Evolutionary conservation across 495 filamentous ascomycete genomes (phyloP).

Genomic region (Chaetomium fimeti): DNA sequence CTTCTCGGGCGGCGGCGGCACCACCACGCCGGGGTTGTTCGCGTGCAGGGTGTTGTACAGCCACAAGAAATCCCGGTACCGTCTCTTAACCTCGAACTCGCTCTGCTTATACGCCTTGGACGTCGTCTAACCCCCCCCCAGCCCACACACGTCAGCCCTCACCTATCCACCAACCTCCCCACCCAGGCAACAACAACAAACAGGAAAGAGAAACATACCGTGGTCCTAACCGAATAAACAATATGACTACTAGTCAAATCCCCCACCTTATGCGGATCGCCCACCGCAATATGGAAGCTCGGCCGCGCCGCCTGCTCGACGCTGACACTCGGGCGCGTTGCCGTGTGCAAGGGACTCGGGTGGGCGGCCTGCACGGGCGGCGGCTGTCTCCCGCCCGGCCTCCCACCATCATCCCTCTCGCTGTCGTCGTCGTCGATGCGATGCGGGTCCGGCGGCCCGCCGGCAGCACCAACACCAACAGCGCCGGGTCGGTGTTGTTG

Average conservation of each 20-base stretch:
- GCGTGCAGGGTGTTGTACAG: conserved; percentile 89
- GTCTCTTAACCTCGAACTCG: conserved; percentile 86
- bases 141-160: no score
- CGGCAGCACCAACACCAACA: no score
- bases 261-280: conserved; percentile 96
- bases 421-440: conserved; percentile 68
- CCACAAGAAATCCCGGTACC: conserved; percentile 97
- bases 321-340: conserved; percentile 77
- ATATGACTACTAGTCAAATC: conserved; percentile 96
- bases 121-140: conserved; percentile 60
- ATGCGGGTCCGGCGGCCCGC: conserved; percentile 43
- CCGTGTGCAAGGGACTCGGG: conserved; percentile 52
- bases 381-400: conserved; percentile 59
- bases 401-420: conserved; percentile 27
- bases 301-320: conserved; percentile 89
- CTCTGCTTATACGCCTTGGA: conserved; percentile 91
- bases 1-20: conserved; percentile 96
- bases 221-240: conserved; percentile 92
- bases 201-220: conserved; percentile 55
- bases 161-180: no score
- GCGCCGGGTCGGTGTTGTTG: no score
- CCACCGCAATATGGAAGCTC: conserved; percentile 86
- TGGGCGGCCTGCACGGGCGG: conserved; percentile 71
- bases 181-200: background rate
- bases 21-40: conserved; percentile 92